Conservation (phyloP, 1,139 yeast species). For the Zygoascus hellenicus region DNA sequence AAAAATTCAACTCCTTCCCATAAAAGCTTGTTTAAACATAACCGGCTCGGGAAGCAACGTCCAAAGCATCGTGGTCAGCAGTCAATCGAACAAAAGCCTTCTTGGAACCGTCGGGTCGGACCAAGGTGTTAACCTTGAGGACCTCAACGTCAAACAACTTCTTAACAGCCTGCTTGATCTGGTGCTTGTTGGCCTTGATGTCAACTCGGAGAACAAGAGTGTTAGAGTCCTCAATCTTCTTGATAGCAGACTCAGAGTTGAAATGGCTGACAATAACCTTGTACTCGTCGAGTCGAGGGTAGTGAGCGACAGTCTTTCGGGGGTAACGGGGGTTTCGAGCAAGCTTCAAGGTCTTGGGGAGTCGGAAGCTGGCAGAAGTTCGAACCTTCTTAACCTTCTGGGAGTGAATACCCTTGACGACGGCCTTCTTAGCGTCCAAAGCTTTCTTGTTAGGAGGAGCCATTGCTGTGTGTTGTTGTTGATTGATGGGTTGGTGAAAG, state of each 20-base stretch:
- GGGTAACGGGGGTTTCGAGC: slow-evolving; percentile 95
- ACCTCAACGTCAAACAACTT: slow-evolving; percentile 97
- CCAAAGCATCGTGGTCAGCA: slow-evolving; percentile 99
- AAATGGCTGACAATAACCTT: slow-evolving; percentile 92
- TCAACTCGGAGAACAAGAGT: slow-evolving; percentile 98
- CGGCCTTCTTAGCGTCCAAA: slow-evolving; percentile 98
- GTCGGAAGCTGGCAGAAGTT: slow-evolving; percentile 92
- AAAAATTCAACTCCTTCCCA: background rate
- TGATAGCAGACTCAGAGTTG: slow-evolving; percentile 98
- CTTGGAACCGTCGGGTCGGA: slow-evolving; percentile 99
- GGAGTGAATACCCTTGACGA: slow-evolving; percentile 93
- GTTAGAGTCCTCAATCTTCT: slow-evolving; percentile 99
- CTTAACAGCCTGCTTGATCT: slow-evolving; percentile 97
- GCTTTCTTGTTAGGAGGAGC: slow-evolving; percentile 56
- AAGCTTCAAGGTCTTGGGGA: slow-evolving; percentile 95
- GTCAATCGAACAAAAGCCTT: slow-evolving; percentile 99
- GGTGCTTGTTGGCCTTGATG: slow-evolving; percentile 94
- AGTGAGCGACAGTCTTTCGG: slow-evolving; percentile 94
- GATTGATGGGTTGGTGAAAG: slow-evolving; percentile 6
- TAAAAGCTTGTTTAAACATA: slow-evolving; percentile 58
- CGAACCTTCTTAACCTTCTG: slow-evolving; percentile 90
- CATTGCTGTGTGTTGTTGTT: slow-evolving; percentile 10
- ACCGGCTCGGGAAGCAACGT: slow-evolving; percentile 99
- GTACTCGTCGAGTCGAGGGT: slow-evolving; percentile 95
- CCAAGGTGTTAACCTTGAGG: slow-evolving; percentile 87